phyloP scores from a whole-genome alignment of 2,329 filamentous ascomycete species.

The Hypoxylon sp. region DNA sequence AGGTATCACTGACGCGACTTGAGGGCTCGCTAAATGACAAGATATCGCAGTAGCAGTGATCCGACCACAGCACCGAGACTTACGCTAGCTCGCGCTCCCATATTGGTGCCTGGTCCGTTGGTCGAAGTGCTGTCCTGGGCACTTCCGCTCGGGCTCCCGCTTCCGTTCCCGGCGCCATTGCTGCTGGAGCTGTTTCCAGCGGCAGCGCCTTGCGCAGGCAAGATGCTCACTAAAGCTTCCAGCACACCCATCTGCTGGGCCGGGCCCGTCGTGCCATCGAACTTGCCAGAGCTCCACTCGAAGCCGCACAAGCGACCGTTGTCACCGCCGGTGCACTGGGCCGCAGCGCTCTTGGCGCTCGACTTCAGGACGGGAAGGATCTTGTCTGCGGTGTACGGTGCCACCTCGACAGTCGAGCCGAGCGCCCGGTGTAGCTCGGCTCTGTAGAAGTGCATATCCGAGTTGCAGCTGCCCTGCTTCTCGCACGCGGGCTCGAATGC shows the following conservation, averaged over 20 bases:
- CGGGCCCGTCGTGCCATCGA: conserved; percentile 61
- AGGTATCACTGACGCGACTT: not conserved
- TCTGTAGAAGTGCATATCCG: conserved; percentile 68
- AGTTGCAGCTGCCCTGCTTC: conserved; percentile 63
- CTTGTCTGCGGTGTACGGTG: conserved; percentile 52
- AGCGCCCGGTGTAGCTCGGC: conserved; percentile 65
- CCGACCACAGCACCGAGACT: conserved; percentile 12
- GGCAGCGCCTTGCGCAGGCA: conserved; percentile 9
- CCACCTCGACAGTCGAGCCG: conserved; percentile 54
- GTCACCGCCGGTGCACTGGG: conserved; percentile 50
- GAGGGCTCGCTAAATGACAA: conserved; percentile 15
- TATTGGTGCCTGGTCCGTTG: not conserved
- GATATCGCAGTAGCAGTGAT: conserved; percentile 17
- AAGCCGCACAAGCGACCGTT: conserved; percentile 50
- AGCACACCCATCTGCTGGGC: conserved; percentile 67
- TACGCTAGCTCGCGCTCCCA: conserved; percentile 12
- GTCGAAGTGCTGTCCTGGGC: not conserved
- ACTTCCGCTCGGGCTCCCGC: not conserved
- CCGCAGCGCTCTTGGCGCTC: conserved; percentile 57
- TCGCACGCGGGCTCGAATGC: conserved; percentile 69
- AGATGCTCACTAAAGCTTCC: conserved; percentile 55
- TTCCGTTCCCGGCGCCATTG: conserved; percentile 11
- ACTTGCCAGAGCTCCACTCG: conserved; percentile 40
- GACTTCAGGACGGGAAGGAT: conserved; percentile 54
- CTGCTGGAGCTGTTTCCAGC: not conserved